These are phyloP conservation scores for Porogramme epimiltina DNA, from an alignment of 1,284 basidiomycete species.

Conservation along the genomic window DNA sequence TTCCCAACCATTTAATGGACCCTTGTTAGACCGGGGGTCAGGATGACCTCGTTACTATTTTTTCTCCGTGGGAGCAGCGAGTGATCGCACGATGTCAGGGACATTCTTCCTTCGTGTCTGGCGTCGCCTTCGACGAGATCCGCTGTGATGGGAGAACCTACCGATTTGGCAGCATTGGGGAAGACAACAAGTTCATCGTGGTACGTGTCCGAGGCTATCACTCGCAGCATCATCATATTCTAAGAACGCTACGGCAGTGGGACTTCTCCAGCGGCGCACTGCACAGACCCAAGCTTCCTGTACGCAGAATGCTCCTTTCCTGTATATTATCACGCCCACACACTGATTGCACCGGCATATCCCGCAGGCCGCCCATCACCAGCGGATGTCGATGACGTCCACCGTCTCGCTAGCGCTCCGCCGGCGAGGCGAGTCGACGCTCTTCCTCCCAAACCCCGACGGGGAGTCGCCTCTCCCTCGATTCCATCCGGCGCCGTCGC, in stretches of 20 bases:
- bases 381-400: conserved; percentile 75
- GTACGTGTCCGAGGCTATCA: conserved; percentile 38
- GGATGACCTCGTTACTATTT: conserved; percentile 93
- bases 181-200: conserved; percentile 91
- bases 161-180: conserved; percentile 90
- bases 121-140: conserved; percentile 87
- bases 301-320: conserved; percentile 19
- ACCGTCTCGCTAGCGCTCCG: conserved; percentile 69
- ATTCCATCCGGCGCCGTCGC: conserved; percentile 85
- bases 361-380: conserved; percentile 56
- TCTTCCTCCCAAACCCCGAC: conserved; percentile 49
- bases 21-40: conserved; percentile 74
- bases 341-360: neutral
- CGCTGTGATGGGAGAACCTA: conserved; percentile 87
- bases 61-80: conserved; percentile 88
- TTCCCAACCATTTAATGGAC: neutral
- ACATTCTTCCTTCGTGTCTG: conserved; percentile 91
- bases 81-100: conserved; percentile 97
- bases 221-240: neutral
- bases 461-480: conserved; percentile 43
- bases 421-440: conserved; percentile 50
- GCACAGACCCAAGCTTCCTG: conserved; percentile 71
- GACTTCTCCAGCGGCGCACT: conserved; percentile 85
- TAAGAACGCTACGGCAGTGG: conserved; percentile 62
- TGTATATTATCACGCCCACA: neutral